These are phyloP conservation scores for Penicillium macrosclerotiorum DNA, from an alignment of 495 filamentous ascomycete species.

Conservation along the genomic window DNA sequence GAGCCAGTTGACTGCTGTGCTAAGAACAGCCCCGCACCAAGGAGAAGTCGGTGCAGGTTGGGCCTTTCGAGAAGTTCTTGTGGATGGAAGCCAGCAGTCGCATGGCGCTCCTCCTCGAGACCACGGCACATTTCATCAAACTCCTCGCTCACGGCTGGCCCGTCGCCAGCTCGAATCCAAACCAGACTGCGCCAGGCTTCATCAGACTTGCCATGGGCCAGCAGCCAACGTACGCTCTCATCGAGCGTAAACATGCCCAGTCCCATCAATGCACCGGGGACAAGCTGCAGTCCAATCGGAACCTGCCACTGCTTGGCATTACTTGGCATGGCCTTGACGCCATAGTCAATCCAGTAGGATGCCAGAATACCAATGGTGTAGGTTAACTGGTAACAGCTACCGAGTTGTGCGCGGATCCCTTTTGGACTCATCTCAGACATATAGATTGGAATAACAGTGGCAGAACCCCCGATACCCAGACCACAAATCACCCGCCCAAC, in stretches of 20 bases:
- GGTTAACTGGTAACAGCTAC: constrained; percentile 52
- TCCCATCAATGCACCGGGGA: constrained; percentile 49
- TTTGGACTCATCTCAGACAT: constrained; percentile 57
- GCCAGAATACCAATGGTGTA: constrained; percentile 52
- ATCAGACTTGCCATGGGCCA: constrained; percentile 38
- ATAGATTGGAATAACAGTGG: constrained; percentile 57
- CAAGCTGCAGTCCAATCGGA: constrained; percentile 52
- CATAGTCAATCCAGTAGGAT: constrained; percentile 56
- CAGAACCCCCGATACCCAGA: constrained; percentile 55
- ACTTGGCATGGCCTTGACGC: constrained; percentile 55
- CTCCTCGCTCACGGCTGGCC: constrained; percentile 37
- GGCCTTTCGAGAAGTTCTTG: constrained; percentile 42
- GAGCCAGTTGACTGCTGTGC: constrained; percentile 54
- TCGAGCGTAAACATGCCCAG: constrained; percentile 48
- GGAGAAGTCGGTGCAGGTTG: constrained; percentile 40
- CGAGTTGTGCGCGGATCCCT: constrained; percentile 51
- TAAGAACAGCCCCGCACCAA: constrained; percentile 42
- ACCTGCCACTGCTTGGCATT: constrained; percentile 52
- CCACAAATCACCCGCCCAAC: constrained; percentile 52
- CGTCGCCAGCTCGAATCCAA: constrained; percentile 47
- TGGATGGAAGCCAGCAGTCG: constrained; percentile 38
- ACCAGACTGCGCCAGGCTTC: constrained; percentile 46
- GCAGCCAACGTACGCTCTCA: constrained; percentile 53
- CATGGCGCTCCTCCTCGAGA: constrained; percentile 43
- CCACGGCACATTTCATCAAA: constrained; percentile 45